Percentiles rank a stretch among this genome's conserved stretches.
Conservation (phyloP, 2,329 filamentous ascomycete species). For the Sclerotinia trifoliorum region DNA sequence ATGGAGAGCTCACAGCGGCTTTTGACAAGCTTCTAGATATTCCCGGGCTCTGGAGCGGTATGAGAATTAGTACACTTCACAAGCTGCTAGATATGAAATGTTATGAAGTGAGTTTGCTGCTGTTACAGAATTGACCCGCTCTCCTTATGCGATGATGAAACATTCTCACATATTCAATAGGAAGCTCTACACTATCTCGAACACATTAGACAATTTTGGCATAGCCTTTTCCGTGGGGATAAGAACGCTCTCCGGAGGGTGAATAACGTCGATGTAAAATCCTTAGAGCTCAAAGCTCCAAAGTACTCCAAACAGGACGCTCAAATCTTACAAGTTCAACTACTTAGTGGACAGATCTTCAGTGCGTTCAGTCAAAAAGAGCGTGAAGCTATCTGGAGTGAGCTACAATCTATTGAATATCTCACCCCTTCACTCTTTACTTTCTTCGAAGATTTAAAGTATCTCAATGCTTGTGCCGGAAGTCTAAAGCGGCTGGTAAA, state of each 20-base stretch:
- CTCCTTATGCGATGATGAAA: slow-evolving; percentile 9
- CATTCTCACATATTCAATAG: slow-evolving; percentile 1
- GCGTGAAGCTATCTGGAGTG: slow-evolving; percentile 38
- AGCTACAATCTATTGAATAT: slow-evolving; percentile 31
- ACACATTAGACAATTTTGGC: not conserved
- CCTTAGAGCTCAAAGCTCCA: slow-evolving; percentile 39
- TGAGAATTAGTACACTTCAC: slow-evolving; percentile 27
- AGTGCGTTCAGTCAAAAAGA: slow-evolving; percentile 37
- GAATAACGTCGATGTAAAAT: slow-evolving; percentile 38
- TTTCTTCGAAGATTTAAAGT: slow-evolving; percentile 23
- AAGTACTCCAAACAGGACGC: slow-evolving; percentile 35
- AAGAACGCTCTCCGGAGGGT: slow-evolving; percentile 35
- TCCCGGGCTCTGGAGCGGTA: slow-evolving; percentile 25
- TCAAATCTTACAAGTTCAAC: slow-evolving; percentile 23
- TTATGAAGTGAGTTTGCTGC: slow-evolving; percentile 17
- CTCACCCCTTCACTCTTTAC: slow-evolving; percentile 41
- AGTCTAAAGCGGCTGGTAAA: slow-evolving; percentile 21
- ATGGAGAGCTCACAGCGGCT: slow-evolving; percentile 22
- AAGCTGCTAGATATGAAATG: slow-evolving; percentile 23
- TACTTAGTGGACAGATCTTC: slow-evolving; percentile 41
- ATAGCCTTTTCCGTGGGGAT: slow-evolving; percentile 32
- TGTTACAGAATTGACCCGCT: not conserved
- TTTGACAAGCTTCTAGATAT: slow-evolving; percentile 27
- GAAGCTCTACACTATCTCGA: slow-evolving; percentile 16
- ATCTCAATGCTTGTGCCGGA: slow-evolving; percentile 15